Conservation (phyloP, 345 rosid species). For the Clarkia xantiana region DNA sequence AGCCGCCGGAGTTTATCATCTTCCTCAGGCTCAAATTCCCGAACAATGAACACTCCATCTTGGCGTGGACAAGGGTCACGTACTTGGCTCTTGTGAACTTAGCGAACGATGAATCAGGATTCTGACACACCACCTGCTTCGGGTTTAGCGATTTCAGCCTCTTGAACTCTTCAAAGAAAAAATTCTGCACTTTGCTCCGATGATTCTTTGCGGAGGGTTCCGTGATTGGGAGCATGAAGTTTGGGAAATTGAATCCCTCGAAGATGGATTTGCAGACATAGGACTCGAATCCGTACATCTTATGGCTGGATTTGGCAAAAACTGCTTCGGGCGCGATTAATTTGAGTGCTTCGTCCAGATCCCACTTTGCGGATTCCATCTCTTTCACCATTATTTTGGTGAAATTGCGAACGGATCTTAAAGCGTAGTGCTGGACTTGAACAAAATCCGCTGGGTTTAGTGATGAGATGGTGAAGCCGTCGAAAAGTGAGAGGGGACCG, state of each 20-base stretch:
- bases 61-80: conserved; percentile 64
- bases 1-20: conserved; percentile 48
- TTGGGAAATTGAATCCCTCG: conserved; percentile 43
- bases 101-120: conserved; percentile 41
- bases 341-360: conserved; percentile 57
- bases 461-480: conserved; percentile 22
- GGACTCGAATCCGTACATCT: conserved; percentile 55
- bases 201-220: conserved; percentile 12
- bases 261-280: conserved; percentile 54
- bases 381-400: conserved; percentile 57
- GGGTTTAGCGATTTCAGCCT: conserved; percentile 31
- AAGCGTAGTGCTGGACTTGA: conserved; percentile 35
- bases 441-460: conserved; percentile 37
- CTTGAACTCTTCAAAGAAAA: conserved; percentile 33
- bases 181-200: conserved; percentile 10
- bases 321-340: conserved; percentile 34
- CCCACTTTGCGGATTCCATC: conserved; percentile 77
- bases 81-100: conserved; percentile 48
- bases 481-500: conserved; percentile 45
- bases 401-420: conserved; percentile 49
- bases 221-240: conserved; percentile 15
- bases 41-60: conserved; percentile 91
- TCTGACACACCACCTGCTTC: conserved; percentile 31
- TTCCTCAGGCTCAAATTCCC: conserved; percentile 83
- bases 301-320: conserved; percentile 34